phyloP scores from a whole-genome alignment of 176 grass and related monocot species.

The Carex cristatella region DNA sequence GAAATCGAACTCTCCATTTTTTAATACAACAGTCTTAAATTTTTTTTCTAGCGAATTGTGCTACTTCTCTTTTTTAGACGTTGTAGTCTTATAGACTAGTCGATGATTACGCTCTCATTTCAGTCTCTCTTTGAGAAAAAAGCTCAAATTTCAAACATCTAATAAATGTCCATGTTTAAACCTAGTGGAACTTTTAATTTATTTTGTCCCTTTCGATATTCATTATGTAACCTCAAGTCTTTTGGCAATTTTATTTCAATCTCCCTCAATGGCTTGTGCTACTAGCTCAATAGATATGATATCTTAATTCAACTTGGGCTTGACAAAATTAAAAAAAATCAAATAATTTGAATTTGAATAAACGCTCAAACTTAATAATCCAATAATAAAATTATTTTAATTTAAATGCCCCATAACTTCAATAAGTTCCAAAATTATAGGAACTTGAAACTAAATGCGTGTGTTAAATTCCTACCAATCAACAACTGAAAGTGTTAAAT shows the following conservation, averaged over 20 bases:
- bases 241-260: no score
- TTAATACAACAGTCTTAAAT: no score
- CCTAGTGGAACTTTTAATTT: background rate
- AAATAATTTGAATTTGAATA: background rate
- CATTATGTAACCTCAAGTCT: no score
- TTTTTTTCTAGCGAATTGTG: no score
- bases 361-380: background rate
- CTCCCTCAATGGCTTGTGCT: no score
- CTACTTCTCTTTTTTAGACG: no score
- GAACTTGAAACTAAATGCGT: background rate
- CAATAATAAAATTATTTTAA: background rate
- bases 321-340: background rate
- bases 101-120: background rate
- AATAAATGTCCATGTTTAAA: background rate
- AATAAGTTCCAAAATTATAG: no score
- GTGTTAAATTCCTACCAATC: background rate
- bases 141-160: background rate
- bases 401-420: background rate
- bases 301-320: background rate
- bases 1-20: no score
- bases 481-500: background rate
- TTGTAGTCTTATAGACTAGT: background rate
- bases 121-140: background rate
- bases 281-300: background rate
- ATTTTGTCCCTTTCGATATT: no score